Evolutionary conservation across 2,329 filamentous ascomycete species (phyloP).

Genomic region (Dothidotthia symphoricarpi): DNA sequence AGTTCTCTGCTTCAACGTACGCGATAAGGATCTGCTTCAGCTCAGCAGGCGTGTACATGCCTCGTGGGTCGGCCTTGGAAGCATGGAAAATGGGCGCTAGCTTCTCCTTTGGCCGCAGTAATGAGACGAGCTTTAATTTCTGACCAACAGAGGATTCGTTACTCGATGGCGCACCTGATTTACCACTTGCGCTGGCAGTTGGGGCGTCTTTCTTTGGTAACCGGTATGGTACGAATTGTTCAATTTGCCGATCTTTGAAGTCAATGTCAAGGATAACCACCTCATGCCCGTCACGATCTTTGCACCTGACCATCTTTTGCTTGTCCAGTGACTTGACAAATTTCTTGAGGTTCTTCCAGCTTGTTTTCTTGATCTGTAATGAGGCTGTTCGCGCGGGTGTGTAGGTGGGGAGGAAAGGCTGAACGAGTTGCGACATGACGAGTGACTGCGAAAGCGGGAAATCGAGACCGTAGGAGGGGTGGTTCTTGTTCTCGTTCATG

Average conservation of each 20-base stretch:
- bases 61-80: conserved; percentile 50
- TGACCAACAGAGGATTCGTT: conserved; percentile 48
- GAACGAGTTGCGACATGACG: conserved; percentile 62
- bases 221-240: conserved; percentile 61
- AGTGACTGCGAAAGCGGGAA: conserved; percentile 64
- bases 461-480: conserved; percentile 56
- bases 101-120: conserved; percentile 59
- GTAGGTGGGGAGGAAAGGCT: conserved; percentile 64
- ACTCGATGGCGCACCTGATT: conserved; percentile 42
- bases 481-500: conserved; percentile 55
- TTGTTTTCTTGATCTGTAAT: conserved; percentile 68
- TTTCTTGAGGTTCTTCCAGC: conserved; percentile 68
- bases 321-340: conserved; percentile 69
- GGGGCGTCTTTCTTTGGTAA: conserved; percentile 57
- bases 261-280: conserved; percentile 64
- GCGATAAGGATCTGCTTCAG: conserved; percentile 57
- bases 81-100: conserved; percentile 56
- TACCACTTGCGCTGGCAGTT: conserved; percentile 37
- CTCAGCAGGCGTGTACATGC: conserved; percentile 60
- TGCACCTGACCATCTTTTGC: conserved; percentile 60
- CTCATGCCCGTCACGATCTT: conserved; percentile 64
- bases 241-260: conserved; percentile 56
- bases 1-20: conserved; percentile 59
- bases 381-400: conserved; percentile 56
- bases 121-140: conserved; percentile 51